Evolutionary conservation across 2,329 filamentous ascomycete genomes (phyloP).

Genomic region (Trichoderma sp.): DNA sequence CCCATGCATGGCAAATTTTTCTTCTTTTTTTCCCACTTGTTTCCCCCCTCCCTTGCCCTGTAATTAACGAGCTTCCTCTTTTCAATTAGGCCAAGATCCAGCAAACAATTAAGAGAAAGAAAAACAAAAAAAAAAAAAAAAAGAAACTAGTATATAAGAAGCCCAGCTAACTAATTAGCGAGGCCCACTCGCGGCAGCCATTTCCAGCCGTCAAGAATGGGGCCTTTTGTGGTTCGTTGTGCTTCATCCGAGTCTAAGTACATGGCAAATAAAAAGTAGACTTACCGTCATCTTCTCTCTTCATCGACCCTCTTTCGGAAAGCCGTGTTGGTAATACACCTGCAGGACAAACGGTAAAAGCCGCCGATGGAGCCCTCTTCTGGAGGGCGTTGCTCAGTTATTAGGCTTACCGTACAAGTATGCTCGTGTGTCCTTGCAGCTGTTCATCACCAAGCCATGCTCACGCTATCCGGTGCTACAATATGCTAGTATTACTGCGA

Average conservation of each 20-base stretch:
- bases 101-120: background rate
- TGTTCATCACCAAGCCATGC: background rate
- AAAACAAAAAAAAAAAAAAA: background rate
- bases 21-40: background rate
- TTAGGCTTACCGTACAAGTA: background rate
- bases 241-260: background rate
- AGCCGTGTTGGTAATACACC: background rate
- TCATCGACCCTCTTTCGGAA: background rate
- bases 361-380: background rate
- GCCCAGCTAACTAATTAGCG: background rate
- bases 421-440: background rate
- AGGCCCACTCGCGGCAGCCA: background rate
- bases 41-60: background rate
- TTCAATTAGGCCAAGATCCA: background rate
- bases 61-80: constrained; percentile 15
- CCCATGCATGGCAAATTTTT: background rate
- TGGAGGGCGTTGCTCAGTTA: background rate
- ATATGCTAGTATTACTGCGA: background rate
- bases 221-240: background rate
- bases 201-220: background rate
- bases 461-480: background rate
- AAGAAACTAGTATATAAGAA: background rate
- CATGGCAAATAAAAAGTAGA: background rate
- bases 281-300: background rate
- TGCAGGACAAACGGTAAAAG: background rate